Conservation (phyloP, 78 protist species). For the Mastigamoeba balamuthi region DNA sequence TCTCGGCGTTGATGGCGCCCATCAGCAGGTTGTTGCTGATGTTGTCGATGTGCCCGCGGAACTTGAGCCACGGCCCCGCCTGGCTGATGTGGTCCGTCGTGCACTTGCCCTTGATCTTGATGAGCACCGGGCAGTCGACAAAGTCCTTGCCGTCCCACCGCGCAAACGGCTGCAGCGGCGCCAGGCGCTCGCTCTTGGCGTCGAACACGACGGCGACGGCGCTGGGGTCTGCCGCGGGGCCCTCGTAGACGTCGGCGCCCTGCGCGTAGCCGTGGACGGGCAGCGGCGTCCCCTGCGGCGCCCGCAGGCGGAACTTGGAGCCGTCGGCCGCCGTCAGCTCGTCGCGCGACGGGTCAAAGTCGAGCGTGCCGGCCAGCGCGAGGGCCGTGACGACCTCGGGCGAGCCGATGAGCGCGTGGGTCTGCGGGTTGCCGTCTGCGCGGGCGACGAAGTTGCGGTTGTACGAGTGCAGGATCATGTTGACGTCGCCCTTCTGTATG, state of each 20-base stretch:
- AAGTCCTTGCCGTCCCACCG: slow-evolving; percentile 82
- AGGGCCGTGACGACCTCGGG: slow-evolving; percentile 89
- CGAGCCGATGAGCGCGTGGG: slow-evolving; percentile 90
- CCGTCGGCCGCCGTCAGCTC: slow-evolving; percentile 55
- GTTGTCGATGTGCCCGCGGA: slow-evolving; percentile 93
- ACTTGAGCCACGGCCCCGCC: slow-evolving; percentile 95
- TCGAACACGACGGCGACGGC: slow-evolving; percentile 58
- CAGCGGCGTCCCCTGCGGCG: slow-evolving; percentile 79
- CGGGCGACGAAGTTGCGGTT: slow-evolving; percentile 89
- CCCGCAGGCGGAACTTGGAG: slow-evolving; percentile 41
- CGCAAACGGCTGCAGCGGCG: slow-evolving; percentile 74
- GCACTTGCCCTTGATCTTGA: slow-evolving; percentile 91
- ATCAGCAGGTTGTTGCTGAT: slow-evolving; percentile 86
- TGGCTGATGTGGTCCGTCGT: slow-evolving; percentile 93
- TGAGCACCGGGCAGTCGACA: slow-evolving; percentile 52
- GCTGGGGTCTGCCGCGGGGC: slow-evolving; percentile 45
- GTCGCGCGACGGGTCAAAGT: slow-evolving; percentile 84
- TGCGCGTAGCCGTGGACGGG: slow-evolving; percentile 66
- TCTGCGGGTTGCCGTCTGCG: slow-evolving; percentile 81
- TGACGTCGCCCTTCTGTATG: slow-evolving; percentile 59
- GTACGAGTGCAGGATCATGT: slow-evolving; percentile 89
- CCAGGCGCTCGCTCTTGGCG: slow-evolving; percentile 67
- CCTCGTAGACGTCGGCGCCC: slow-evolving; percentile 80
- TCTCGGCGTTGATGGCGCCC: slow-evolving; percentile 82
- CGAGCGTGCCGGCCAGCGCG: slow-evolving; percentile 73